Conservation (phyloP, 768 basidiomycete species). For the Russula sp. region DNA sequence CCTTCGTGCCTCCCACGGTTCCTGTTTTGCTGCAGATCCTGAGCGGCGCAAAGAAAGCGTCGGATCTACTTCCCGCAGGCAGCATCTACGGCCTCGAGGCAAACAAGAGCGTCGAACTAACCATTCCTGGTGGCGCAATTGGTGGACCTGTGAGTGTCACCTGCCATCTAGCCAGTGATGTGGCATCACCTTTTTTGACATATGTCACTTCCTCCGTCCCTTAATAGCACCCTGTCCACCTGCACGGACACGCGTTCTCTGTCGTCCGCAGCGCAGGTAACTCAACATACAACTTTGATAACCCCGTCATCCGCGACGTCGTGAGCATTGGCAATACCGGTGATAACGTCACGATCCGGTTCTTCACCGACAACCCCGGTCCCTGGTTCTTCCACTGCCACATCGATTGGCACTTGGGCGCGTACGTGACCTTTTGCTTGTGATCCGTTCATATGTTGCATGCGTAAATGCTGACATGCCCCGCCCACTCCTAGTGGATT, state of each 20-base stretch:
- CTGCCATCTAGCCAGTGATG: too few relatives aligned
- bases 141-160: conserved; percentile 26
- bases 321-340: conserved; percentile 16
- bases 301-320: conserved; percentile 22
- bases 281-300: conserved; percentile 13
- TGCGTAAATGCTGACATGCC: not conserved
- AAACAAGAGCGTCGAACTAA: conserved; percentile 41
- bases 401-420: conserved; percentile 26
- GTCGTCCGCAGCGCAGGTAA: conserved; percentile 15
- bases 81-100: conserved; percentile 40
- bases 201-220: not conserved
- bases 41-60: conserved; percentile 41
- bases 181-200: not conserved
- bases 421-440: conserved; percentile 54
- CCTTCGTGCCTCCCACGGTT: conserved; percentile 35
- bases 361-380: conserved; percentile 28
- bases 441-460: conserved; percentile 35
- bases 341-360: conserved; percentile 26
- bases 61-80: conserved; percentile 42
- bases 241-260: conserved; percentile 15
- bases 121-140: conserved; percentile 37
- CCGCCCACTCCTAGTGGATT: conserved; percentile 2
- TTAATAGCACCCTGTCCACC: conserved; percentile 16
- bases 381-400: conserved; percentile 29
- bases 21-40: conserved; percentile 55